Base-by-base conservation (phyloP, 805 yeast species). In the Sugiyamaella mastotermitis region DNA sequence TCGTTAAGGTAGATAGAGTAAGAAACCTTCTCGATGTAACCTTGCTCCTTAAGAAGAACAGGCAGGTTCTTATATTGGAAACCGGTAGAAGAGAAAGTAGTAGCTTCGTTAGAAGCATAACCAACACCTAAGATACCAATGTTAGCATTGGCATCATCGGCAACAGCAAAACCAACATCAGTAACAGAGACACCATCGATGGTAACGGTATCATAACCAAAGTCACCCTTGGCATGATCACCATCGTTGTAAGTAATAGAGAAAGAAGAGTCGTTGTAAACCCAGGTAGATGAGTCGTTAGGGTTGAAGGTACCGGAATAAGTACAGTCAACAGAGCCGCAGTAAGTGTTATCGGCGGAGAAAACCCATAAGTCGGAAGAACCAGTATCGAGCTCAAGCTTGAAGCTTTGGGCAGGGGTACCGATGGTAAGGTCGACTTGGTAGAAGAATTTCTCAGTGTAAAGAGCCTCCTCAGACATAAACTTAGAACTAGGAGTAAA, bases 161-260 rank as follows among this genome's bases (percentile, higher is more conserved):
- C 96, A 58, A 88, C 72, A 5, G 85, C 75, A 22, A 83, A 62
- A 37, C 64, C 60, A 1, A 65, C 47, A 8, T 79, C 64, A 6
- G 6, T 5, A 14, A 31, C 22, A n/a, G 70, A 58, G 34, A 67
- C 71, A 33, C 69, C 73, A 35, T 76, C 76, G 38, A 84, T 51
- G 1, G 50, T 45, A 5, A 87, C 68, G 31, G 63, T 61, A 53
- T 87, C 97, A 30, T 64, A 57, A 14, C 80, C 87, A 69, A 73
- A 77, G 11, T 46, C 47, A 14, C 84, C 84, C 14, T 52, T 48
- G 5, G 80, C 81, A 42, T 55, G 66, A 6, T 76, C 56, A 25
- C 54, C 49, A 48, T 77, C 83, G 15, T 68, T 63, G 45, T 60
- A 60, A 9, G 33, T 25, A 28, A 59, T 55, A 35, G 23, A 35